phyloP scores from a whole-genome alignment of 1,284 basidiomycete genomes.

The Microbotryomycetes sp. region DNA sequence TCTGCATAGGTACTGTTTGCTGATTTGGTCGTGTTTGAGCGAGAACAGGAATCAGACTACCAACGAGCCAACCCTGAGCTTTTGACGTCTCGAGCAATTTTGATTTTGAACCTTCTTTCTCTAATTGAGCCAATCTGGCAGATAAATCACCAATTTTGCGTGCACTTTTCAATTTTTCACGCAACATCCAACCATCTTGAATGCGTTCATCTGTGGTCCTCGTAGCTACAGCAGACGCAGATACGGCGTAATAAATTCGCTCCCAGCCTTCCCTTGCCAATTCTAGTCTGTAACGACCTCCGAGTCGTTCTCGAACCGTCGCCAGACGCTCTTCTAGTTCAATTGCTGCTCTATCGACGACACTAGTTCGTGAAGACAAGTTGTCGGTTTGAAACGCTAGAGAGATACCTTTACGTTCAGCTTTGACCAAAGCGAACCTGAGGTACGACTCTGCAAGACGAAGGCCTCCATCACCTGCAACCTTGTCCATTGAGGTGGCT shows the following conservation, averaged over 20 bases:
- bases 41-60: conserved; percentile 13
- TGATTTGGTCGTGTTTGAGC: neutral
- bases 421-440: conserved; percentile 27
- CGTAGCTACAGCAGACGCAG: conserved; percentile 2
- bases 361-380: neutral
- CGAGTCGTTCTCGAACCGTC: conserved; percentile 33
- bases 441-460: conserved; percentile 35
- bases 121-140: conserved; percentile 19
- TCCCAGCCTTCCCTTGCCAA: conserved; percentile 32
- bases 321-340: conserved; percentile 37
- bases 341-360: conserved; percentile 31
- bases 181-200: conserved; percentile 14
- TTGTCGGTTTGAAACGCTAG: conserved; percentile 5
- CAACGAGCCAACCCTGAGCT: conserved; percentile 24
- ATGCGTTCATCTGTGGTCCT: too few relatives aligned
- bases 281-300: conserved; percentile 22
- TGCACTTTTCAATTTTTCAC: conserved; percentile 25
- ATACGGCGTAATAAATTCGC: conserved; percentile 24
- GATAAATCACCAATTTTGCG: conserved; percentile 30
- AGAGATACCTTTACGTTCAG: conserved; percentile 22
- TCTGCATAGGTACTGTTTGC: too few relatives aligned
- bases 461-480: conserved; percentile 33
- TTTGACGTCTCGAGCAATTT: conserved; percentile 5
- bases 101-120: conserved; percentile 12
- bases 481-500: neutral